Evolutionary conservation across 345 rosid species (phyloP).

Genomic region (Lepidium sativum): DNA sequence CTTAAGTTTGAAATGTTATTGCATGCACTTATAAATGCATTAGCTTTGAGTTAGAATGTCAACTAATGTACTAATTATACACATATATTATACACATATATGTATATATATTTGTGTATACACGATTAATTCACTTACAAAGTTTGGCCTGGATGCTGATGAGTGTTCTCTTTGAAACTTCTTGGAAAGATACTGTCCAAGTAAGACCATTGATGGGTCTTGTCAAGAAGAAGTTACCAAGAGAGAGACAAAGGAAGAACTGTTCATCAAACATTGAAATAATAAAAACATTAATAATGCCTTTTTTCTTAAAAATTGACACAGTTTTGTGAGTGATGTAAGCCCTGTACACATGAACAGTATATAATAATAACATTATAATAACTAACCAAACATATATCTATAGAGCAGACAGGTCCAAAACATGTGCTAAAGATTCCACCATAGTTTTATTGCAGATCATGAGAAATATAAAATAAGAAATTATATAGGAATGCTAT

Average conservation of each 20-base stretch:
- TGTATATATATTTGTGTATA: too few species aligned
- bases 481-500: not conserved
- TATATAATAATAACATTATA: slow-evolving; percentile 1
- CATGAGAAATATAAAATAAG: slow-evolving; percentile 5
- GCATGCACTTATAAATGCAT: slow-evolving; percentile 5
- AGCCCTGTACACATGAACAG: slow-evolving; percentile 30
- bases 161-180: slow-evolving; percentile 3
- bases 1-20: slow-evolving; percentile 13
- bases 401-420: slow-evolving; percentile 18
- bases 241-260: slow-evolving; percentile 28
- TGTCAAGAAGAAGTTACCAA: slow-evolving; percentile 25
- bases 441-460: slow-evolving; percentile 15
- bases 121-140: slow-evolving; percentile 12
- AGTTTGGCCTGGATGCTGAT: not conserved
- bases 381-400: not conserved
- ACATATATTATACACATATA: too few species aligned
- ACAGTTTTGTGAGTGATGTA: slow-evolving; percentile 16
- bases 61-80: not conserved
- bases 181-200: slow-evolving; percentile 9
- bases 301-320: not conserved
- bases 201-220: slow-evolving; percentile 28
- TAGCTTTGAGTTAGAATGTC: slow-evolving; percentile 2
- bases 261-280: slow-evolving; percentile 32
- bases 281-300: slow-evolving; percentile 6
- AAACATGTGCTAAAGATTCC: slow-evolving; percentile 28